phyloP scores from a whole-genome alignment of 108 stramenopile genomes.

The Cyclotella baltica region DNA sequence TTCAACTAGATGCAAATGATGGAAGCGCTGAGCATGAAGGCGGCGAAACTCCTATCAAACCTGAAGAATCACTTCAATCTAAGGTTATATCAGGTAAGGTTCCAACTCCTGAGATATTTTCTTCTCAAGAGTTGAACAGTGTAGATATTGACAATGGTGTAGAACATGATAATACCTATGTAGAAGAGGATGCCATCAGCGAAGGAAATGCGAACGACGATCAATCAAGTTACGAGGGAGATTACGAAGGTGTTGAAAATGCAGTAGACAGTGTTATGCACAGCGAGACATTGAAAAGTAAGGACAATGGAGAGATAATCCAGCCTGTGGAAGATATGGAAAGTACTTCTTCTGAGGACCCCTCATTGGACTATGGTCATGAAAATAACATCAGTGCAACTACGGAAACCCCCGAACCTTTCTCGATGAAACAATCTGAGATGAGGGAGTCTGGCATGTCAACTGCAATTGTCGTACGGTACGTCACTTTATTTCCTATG shows the following conservation, averaged over 20 bases:
- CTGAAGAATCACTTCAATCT: background rate
- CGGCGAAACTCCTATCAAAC: background rate
- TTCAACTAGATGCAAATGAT: constrained; percentile 36
- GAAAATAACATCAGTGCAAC: background rate
- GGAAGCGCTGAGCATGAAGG: constrained; percentile 26
- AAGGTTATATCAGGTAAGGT: background rate
- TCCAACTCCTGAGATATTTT: constrained; percentile 1
- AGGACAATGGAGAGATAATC: background rate
- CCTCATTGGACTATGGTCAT: background rate
- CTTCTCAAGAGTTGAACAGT: background rate
- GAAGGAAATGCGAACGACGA: background rate
- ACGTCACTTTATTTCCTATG: background rate
- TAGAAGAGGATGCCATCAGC: background rate
- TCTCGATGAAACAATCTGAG: constrained; percentile 30
- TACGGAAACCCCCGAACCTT: background rate
- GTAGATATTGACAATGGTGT: background rate
- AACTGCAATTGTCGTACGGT: constrained; percentile 48
- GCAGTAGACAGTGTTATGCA: background rate
- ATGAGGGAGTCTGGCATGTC: constrained; percentile 39
- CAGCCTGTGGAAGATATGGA: background rate
- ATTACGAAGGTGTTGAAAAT: background rate
- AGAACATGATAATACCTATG: background rate
- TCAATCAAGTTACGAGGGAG: background rate
- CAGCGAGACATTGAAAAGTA: background rate
- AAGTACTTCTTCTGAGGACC: background rate